These are phyloP conservation scores for Chrysosporium keratinophilum DNA, from an alignment of 2,329 filamentous ascomycete species.

Conservation along the genomic window DNA sequence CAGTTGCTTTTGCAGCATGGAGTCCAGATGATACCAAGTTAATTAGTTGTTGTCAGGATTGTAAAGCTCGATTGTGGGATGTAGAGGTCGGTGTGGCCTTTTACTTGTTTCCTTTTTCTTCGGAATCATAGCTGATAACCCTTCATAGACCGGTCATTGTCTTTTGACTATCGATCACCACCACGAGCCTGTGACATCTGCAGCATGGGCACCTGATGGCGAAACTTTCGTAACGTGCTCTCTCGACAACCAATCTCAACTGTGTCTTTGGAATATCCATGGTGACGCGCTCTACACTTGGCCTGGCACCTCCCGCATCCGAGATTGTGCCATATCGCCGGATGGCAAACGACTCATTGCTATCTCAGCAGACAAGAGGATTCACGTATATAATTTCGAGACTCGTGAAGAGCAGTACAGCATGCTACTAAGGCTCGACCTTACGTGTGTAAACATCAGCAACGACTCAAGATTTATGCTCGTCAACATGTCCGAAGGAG, in stretches of 20 bases:
- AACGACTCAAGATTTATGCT: constrained; percentile 70
- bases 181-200: constrained; percentile 74
- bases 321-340: constrained; percentile 72
- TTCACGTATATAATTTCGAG: constrained; percentile 74
- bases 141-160: constrained; percentile 49
- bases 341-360: constrained; percentile 73
- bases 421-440: constrained; percentile 55
- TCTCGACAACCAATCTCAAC: constrained; percentile 54
- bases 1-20: constrained; percentile 76
- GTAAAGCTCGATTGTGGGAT: constrained; percentile 66
- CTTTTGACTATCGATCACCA: constrained; percentile 59
- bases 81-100: constrained; percentile 47
- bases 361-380: constrained; percentile 57
- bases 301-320: constrained; percentile 61
- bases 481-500: constrained; percentile 67
- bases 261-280: constrained; percentile 60
- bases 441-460: constrained; percentile 73
- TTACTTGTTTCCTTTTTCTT: not conserved
- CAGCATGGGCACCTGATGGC: constrained; percentile 77
- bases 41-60: constrained; percentile 70
- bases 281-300: constrained; percentile 56
- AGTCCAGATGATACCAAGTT: constrained; percentile 83
- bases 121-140: not conserved
- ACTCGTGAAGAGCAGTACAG: constrained; percentile 66
- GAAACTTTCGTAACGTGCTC: constrained; percentile 69